A percentile compares a stretch with the other conserved stretches of the same genome.
Conservation (phyloP, 345 rosid species). For the thale cress (Arabidopsis thaliana) region DNA sequence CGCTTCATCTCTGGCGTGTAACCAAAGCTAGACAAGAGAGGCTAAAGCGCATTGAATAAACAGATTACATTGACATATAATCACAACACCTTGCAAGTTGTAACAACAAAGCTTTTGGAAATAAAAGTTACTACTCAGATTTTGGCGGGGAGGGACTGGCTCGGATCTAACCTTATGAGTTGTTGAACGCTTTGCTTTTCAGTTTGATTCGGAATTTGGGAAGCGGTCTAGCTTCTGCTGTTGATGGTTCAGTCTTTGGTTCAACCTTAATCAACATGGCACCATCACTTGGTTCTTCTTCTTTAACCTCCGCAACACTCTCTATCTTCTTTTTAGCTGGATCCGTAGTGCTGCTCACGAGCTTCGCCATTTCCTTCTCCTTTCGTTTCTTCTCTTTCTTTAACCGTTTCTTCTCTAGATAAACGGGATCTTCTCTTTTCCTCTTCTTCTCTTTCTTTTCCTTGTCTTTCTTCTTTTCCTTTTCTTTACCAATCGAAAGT, state of each 20-base stretch:
- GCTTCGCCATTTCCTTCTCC: conserved; percentile 80
- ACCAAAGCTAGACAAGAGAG: background rate
- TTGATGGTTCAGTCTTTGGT: conserved; percentile 55
- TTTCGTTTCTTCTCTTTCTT: conserved; percentile 87
- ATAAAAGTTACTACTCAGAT: conserved; percentile 3
- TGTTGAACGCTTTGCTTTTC: conserved; percentile 63
- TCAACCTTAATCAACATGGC: conserved; percentile 49
- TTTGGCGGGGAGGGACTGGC: background rate
- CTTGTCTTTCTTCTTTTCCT: conserved; percentile 57
- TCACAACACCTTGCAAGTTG: background rate
- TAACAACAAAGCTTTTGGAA: background rate
- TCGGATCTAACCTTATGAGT: background rate
- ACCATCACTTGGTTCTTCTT: conserved; percentile 53
- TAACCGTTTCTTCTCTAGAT: conserved; percentile 72
- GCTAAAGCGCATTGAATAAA: background rate
- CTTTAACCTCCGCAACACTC: conserved; percentile 46
- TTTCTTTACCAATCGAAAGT: conserved; percentile 60
- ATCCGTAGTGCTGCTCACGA: conserved; percentile 50
- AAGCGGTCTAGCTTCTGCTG: conserved; percentile 57
- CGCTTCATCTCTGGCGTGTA: conserved; percentile 26
- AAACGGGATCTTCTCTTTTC: conserved; percentile 70
- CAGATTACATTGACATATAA: conserved; percentile 13
- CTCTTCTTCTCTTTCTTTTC: conserved; percentile 69
- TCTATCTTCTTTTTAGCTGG: conserved; percentile 42
- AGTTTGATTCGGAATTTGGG: conserved; percentile 74